Evolutionary conservation across 2,329 filamentous ascomycete species (phyloP), one percentile per base, ranked within the genome.

Genomic region (Magnaporthiopsis incrustans): DNA sequence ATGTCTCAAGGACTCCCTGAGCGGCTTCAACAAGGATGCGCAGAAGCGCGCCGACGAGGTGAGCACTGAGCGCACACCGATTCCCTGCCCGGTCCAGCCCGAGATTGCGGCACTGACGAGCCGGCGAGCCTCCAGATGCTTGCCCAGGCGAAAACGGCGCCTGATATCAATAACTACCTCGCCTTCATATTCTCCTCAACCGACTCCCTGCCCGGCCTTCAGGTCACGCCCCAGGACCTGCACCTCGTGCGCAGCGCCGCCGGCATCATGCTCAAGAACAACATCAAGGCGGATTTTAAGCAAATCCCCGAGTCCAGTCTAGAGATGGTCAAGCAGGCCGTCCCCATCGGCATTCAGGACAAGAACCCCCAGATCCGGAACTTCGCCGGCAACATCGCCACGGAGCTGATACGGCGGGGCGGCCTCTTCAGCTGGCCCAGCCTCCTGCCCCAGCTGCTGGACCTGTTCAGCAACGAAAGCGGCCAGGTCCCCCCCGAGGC

Each of bases 81-180:
- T 25, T 50, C 30, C 14, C 38, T 61, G 18, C 27, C 50, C 60
- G n/a, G 27, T 57, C 35, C 26, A n/a, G n/a, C 4, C 60, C 59
- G 50, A 33, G 27, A 22, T 33, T 50, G 26, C 57, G 50, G 14
- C 32, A 30, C 61, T 62, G 53, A 62, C 61, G 50, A 25, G 26
- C 50, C 18, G 35, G 38, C 59, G 65, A 25, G 50, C 62, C 58
- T 65, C 59, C 71, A 98, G 95, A 96, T 98, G 91, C 90, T 99
- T 71, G 83, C 86, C 69, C 90, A 96, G 79, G 95, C 94, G 66
- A 96, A 91, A 75, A 79, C 82, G 63, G 95, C 91, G 14, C 93
- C 93, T 61, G 94, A 98, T 75, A 91, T 97, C 81, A 94, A 96
- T 81, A 98, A 98, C 78, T 99, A 99, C 77, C 87, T 99, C 59